Conservation (phyloP, 2,329 filamentous ascomycete genomes). For the Chaetomiaceae sp. region DNA sequence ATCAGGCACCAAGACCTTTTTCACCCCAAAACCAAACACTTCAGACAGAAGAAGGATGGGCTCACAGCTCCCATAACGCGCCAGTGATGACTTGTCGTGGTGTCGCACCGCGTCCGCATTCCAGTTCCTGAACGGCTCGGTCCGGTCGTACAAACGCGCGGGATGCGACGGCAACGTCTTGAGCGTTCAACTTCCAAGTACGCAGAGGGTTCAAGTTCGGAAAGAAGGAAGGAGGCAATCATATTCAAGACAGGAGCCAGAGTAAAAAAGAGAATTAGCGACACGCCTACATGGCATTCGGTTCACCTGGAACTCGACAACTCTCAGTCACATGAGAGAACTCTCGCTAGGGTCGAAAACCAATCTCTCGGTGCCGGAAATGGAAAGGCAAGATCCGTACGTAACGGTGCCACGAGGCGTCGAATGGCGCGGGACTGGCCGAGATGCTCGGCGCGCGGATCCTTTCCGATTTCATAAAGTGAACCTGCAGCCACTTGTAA, state of each 20-base stretch:
- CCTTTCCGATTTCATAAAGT: background rate
- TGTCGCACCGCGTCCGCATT: background rate
- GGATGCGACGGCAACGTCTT: no score
- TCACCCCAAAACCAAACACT: no score
- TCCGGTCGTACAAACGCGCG: slow-evolving; percentile 3
- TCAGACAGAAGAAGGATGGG: no score
- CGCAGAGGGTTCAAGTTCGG: background rate
- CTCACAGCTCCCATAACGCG: no score
- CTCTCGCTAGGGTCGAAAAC: no score
- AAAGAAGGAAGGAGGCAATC: background rate
- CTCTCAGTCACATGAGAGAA: no score
- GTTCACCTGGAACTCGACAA: no score
- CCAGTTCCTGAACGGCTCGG: background rate
- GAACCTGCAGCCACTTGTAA: background rate
- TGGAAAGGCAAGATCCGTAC: slow-evolving; percentile 3
- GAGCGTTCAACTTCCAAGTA: no score
- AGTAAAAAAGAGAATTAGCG: background rate
- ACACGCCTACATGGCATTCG: no score
- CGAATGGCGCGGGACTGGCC: background rate
- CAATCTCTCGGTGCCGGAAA: slow-evolving; percentile 11
- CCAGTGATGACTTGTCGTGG: background rate
- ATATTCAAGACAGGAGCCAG: background rate
- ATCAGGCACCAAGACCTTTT: no score
- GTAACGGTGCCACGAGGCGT: background rate
- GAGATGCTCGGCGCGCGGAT: background rate